Conservation (phyloP, 2,329 filamentous ascomycete species). For the Magnaporthiopsis poae region DNA sequence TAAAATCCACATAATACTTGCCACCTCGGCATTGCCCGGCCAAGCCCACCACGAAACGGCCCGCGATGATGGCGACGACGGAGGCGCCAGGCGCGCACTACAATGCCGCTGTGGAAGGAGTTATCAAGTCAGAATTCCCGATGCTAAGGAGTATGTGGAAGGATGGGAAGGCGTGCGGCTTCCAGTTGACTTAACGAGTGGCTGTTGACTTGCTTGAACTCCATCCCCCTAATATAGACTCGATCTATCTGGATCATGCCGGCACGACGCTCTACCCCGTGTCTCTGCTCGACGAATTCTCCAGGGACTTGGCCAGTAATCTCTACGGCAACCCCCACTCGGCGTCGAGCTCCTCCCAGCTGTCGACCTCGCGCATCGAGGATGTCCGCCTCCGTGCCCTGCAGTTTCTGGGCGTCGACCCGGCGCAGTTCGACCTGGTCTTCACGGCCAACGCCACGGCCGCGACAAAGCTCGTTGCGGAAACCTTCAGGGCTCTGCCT, state of each 20-base stretch:
- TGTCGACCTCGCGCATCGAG: conserved; percentile 65
- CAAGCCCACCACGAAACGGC: neutral
- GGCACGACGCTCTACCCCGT: conserved; percentile 80
- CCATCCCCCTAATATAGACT: conserved; percentile 35
- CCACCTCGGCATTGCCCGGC: neutral
- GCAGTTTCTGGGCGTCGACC: conserved; percentile 70
- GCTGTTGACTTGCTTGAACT: neutral
- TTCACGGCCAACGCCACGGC: conserved; percentile 91
- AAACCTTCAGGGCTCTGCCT: conserved; percentile 59
- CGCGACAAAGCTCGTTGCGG: conserved; percentile 75
- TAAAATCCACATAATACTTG: neutral
- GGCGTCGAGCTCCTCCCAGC: conserved; percentile 68
- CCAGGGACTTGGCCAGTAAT: conserved; percentile 64
- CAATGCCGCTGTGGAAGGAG: conserved; percentile 1
- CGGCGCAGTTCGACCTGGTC: conserved; percentile 72
- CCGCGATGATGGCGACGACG: neutral
- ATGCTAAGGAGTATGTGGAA: conserved; percentile 2
- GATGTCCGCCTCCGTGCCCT: conserved; percentile 62
- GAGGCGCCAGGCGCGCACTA: neutral
- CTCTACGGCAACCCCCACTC: conserved; percentile 91
- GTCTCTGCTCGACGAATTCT: conserved; percentile 70
- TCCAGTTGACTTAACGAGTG: neutral
- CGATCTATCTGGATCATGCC: conserved; percentile 83
- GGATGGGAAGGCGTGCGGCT: neutral
- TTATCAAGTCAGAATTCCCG: conserved; percentile 5